Conservation (phyloP, 139 green algal species). For the Coccomyxa sp. region DNA sequence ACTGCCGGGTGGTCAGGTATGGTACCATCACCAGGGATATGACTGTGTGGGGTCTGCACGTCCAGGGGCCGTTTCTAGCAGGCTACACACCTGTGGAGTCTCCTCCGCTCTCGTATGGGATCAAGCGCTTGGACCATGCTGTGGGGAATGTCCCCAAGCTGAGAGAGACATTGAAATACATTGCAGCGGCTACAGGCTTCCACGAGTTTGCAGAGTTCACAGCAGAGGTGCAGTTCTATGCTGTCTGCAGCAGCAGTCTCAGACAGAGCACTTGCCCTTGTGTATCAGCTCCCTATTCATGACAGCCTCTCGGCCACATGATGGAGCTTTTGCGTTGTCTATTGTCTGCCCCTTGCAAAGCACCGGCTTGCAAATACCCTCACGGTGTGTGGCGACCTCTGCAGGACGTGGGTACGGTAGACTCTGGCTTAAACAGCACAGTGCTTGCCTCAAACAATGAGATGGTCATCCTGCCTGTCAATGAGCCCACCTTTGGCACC, state of each 20-base stretch:
- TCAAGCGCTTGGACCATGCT: constrained; percentile 88
- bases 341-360: no score
- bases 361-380: neutral
- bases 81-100: constrained; percentile 59
- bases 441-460: constrained; percentile 94
- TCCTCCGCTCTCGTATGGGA: constrained; percentile 55
- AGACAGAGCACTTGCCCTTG: neutral
- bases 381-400: neutral
- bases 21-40: neutral
- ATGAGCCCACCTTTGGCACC: constrained; percentile 95
- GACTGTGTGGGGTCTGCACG: no score
- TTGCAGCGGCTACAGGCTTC: constrained; percentile 68
- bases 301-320: neutral
- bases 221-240: constrained; percentile 55
- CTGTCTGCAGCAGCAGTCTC: neutral
- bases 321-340: no score
- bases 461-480: constrained; percentile 93
- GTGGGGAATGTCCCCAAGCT: constrained; percentile 94
- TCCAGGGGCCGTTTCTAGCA: constrained; percentile 73
- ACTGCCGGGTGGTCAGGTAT: neutral
- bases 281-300: neutral
- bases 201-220: constrained; percentile 98
- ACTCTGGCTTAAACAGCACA: constrained; percentile 79
- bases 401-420: constrained; percentile 8
- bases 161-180: constrained; percentile 74